phyloP scores from a whole-genome alignment of 2,329 filamentous ascomycete genomes.

The Ophiosphaerella narmari region DNA sequence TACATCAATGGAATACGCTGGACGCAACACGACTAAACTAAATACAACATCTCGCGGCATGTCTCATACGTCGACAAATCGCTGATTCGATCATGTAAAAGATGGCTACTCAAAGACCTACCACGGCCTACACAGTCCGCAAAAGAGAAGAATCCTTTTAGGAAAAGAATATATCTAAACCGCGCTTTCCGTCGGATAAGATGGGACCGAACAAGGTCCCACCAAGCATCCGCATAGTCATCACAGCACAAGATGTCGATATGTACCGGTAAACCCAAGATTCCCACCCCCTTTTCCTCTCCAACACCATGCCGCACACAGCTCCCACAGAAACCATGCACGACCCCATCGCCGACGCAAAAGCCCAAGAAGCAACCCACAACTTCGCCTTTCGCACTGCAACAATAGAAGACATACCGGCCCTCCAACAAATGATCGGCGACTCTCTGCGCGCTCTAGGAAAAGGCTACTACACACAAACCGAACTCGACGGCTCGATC shows the following conservation, averaged over 20 bases:
- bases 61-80: no score
- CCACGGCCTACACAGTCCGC: no score
- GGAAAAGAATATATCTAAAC: background rate
- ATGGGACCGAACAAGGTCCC: background rate
- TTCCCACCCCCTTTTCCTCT: no score
- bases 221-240: background rate
- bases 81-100: no score
- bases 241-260: no score
- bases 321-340: constrained; percentile 4
- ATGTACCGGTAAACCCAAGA: no score
- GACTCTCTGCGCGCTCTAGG: constrained; percentile 34
- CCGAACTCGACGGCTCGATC: constrained; percentile 44
- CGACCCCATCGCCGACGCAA: constrained; percentile 36
- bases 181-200: constrained; percentile 4
- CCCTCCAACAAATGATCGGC: constrained; percentile 35
- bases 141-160: background rate
- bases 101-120: no score
- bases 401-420: constrained; percentile 35
- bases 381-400: constrained; percentile 35
- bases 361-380: constrained; percentile 41
- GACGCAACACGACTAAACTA: no score
- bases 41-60: no score
- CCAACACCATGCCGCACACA: background rate
- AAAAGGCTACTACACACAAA: constrained; percentile 34
- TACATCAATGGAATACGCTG: no score